Percentiles rank a stretch among this genome's conserved stretches.
These are phyloP conservation scores for Phyllosticta citribraziliensis DNA, from an alignment of 2,329 filamentous ascomycete species.

Conservation along the genomic window DNA sequence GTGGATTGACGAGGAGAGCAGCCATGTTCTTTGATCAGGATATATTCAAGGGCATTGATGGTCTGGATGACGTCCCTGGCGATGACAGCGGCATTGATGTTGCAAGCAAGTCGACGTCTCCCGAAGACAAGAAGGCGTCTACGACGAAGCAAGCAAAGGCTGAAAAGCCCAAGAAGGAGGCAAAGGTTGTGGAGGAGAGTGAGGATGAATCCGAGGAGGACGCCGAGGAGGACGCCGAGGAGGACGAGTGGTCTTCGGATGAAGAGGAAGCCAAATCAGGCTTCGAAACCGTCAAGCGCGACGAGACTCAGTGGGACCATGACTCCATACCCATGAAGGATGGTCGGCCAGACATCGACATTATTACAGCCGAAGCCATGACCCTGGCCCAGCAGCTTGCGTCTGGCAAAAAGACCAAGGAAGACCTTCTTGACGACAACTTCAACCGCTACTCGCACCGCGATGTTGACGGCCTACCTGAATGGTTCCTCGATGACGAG, in stretches of 20 bases:
- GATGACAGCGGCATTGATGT: slow-evolving; percentile 34
- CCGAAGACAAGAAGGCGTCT: slow-evolving; percentile 15
- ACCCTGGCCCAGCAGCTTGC: slow-evolving; percentile 88
- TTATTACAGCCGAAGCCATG: slow-evolving; percentile 99
- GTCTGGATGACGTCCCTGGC: slow-evolving; percentile 41
- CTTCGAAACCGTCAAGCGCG: slow-evolving; percentile 54
- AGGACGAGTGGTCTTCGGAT: slow-evolving; percentile 25
- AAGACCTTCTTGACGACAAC: slow-evolving; percentile 77
- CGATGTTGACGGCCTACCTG: slow-evolving; percentile 81
- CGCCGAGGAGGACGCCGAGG: slow-evolving; percentile 14
- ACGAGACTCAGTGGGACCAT: slow-evolving; percentile 55
- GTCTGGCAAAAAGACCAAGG: slow-evolving; percentile 67
- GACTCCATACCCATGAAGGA: slow-evolving; percentile 53
- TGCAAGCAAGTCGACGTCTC: slow-evolving; percentile 18
- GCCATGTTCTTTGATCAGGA: slow-evolving; percentile 89
- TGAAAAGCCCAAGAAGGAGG: slow-evolving; percentile 12
- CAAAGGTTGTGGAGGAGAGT: background rate
- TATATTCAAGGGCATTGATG: slow-evolving; percentile 77
- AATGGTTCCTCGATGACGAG: slow-evolving; percentile 98
- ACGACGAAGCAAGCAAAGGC: slow-evolving; percentile 12
- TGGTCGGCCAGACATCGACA: slow-evolving; percentile 75
- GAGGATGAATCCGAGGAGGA: background rate
- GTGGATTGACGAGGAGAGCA: slow-evolving; percentile 72
- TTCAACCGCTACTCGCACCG: slow-evolving; percentile 92
- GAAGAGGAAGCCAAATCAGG: slow-evolving; percentile 23